A percentile compares a stretch with the other conserved stretches of the same genome.
These are phyloP conservation scores for Nicotiana paniculata DNA, from an alignment of 257 asterid species.

Conservation along the genomic window DNA sequence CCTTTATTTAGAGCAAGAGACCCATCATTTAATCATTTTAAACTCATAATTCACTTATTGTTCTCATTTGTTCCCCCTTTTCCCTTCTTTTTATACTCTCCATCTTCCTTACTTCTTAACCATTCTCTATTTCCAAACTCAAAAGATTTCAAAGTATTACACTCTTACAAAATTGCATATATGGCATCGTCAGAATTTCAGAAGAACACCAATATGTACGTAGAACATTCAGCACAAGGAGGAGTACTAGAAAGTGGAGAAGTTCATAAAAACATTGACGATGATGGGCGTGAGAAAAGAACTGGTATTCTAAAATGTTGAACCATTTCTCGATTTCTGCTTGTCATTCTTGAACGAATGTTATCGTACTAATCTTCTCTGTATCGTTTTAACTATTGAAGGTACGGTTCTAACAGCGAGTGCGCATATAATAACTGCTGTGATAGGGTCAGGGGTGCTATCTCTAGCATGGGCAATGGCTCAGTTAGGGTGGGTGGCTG, in stretches of 20 bases:
- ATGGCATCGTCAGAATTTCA: constrained; percentile 6
- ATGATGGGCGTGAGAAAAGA: constrained; percentile 10
- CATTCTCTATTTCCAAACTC: background rate
- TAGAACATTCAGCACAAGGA: background rate
- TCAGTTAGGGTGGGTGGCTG: constrained; percentile 26
- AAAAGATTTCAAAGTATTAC: background rate
- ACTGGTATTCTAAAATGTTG: constrained; percentile 1
- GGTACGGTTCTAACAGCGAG: constrained; percentile 15
- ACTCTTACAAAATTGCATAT: background rate
- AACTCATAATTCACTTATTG: background rate
- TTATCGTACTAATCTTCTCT: background rate
- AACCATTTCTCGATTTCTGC: background rate
- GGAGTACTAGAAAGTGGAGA: background rate
- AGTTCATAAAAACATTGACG: constrained; percentile 2
- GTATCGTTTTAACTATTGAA: background rate
- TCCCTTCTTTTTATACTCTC: background rate
- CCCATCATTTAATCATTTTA: background rate
- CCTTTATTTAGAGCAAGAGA: background rate
- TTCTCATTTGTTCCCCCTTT: background rate
- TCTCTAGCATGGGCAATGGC: constrained; percentile 26
- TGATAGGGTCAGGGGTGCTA: constrained; percentile 25
- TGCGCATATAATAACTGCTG: constrained; percentile 21
- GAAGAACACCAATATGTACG: background rate
- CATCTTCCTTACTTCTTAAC: background rate
- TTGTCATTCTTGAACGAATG: background rate